Evolutionary conservation across 2,329 filamentous ascomycete genomes (phyloP), one percentile per base, ranked within the genome.

Genomic region (Gliomastix tumulicola): DNA sequence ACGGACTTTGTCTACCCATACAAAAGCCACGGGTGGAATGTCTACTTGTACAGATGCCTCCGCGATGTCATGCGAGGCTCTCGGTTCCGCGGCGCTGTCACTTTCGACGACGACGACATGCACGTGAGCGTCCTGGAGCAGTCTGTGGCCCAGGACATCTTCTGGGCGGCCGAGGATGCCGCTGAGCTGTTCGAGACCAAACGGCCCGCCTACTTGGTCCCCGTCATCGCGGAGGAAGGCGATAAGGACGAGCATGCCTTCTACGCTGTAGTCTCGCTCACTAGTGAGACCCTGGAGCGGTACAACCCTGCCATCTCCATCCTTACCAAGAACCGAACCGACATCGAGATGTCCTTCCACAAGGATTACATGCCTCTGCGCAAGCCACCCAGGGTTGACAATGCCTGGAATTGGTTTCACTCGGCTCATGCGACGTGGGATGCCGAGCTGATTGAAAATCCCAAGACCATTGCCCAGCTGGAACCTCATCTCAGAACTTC

Each of bases 71-170:
- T 6, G 15, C 12, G 25, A 28, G 15, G 25, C 15, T 15, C 15
- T 8, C 25, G 12, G 15, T 28, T 28, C 25, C 12, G 12, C 12
- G 15, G 25, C 12, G 25, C 25, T 5, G 12, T 28, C 7, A 34
- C 7, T 11, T 34, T 34, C 16, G 32, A 22, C 10, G 20, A 34
- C 32, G 16, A 19, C 20, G 10, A 34, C 10, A 20, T 9, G 10
- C 32, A 22, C 3, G 17, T 34, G 10, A 19, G 15, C 16, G 32
- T 22, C 13, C 12, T 34, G 10, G 21, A 15, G 7, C 34, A 36
- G 34, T 30, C 34, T 15, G 34, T 36, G 5, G 23, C 30, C 15
- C 34, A 36, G 25, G 34, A 36, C 18, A 28, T 15, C 13, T 30
- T 17, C 6, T 36, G 25, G 22, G 13, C 30, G 7, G 34, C 34